These are phyloP conservation scores for Russula emetica DNA, from an alignment of 768 basidiomycete genomes.

Conservation along the genomic window DNA sequence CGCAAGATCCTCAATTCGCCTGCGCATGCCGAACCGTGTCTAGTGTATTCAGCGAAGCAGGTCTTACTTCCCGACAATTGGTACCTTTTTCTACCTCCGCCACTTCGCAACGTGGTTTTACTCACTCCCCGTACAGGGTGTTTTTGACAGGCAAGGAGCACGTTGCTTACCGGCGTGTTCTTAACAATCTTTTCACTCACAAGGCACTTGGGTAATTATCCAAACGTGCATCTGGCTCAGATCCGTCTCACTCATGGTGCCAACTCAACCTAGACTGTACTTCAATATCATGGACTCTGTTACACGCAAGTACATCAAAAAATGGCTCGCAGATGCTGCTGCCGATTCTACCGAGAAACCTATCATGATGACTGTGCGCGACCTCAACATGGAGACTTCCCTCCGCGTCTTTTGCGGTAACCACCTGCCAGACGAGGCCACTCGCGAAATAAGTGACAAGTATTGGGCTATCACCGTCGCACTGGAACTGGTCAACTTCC, in stretches of 20 bases:
- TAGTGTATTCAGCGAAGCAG: conserved; percentile 87
- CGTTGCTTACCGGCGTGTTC: conserved; percentile 85
- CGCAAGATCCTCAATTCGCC: conserved; percentile 97
- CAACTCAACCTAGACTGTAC: conserved; percentile 58
- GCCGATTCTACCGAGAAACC: conserved; percentile 47
- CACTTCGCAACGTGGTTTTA: neutral
- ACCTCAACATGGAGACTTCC: conserved; percentile 96
- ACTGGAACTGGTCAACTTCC: conserved; percentile 98
- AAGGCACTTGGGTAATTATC: conserved; percentile 76
- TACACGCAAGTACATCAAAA: conserved; percentile 65
- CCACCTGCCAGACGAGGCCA: conserved; percentile 79
- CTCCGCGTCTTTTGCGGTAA: conserved; percentile 92
- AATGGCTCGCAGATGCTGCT: conserved; percentile 63
- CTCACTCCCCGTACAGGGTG: conserved; percentile 57
- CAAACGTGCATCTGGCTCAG: neutral
- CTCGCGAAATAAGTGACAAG: conserved; percentile 79
- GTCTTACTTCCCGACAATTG: conserved; percentile 85
- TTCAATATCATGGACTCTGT: conserved; percentile 78
- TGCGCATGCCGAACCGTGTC: conserved; percentile 85
- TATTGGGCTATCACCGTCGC: conserved; percentile 96
- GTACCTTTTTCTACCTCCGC: conserved; percentile 38
- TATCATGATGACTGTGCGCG: conserved; percentile 89
- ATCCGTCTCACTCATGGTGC: neutral
- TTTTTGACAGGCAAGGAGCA: conserved; percentile 93
- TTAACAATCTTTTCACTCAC: conserved; percentile 91